Base-by-base conservation (phyloP, 2,329 filamentous ascomycete species). In the Exophiala sp. region DNA sequence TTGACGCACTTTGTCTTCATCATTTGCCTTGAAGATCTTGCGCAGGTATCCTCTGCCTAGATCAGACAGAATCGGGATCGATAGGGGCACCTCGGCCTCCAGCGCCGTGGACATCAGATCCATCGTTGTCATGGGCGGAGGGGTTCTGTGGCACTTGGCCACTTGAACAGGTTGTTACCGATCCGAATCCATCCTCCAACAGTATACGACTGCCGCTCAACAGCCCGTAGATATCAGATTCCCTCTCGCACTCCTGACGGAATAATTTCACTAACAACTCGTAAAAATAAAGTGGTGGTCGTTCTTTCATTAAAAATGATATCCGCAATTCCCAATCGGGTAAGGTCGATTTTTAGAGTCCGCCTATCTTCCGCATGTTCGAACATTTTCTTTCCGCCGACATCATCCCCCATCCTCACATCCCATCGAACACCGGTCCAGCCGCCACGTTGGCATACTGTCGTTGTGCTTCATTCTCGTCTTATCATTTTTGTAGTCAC, bases 21-120 rank as follows among this genome's bases (percentile, higher is more conserved):
- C 16, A 41, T 45, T 5, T 44, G 35, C 32, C 14, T 34, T 39
- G 16, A 45, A 6, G 5, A 60, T 33, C 20, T 52, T 20, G 34
- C 49, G 52, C 8, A 61, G 42, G 12, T 40, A 38, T 3, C 56
- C 53, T 42, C 45, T 58, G 32, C 56, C 59, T 9, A 62, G 35
- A n/a, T 54, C 46, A n/a, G 52, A 58, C 4, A 62, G 52, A 16
- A 62, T 35, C 11, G 47, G 41, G 38, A 51, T 44, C 3, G 50
- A 21, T 18, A 62, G 42, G 4, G 58, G 57, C n/a, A 52, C 35
- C n/a, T 55, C 46, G 32, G 43, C 16, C 21, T 16, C 41, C 46
- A 62, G 42, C 52, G 66, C 62, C 60, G 62, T 56, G 59, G 64
- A 66, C 62, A 63, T 58, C 54, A 50, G 51, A 55, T 60, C 56